phyloP scores from a whole-genome alignment of 108 stramenopile genomes.

The Mayamaea pseudoterrestris region DNA sequence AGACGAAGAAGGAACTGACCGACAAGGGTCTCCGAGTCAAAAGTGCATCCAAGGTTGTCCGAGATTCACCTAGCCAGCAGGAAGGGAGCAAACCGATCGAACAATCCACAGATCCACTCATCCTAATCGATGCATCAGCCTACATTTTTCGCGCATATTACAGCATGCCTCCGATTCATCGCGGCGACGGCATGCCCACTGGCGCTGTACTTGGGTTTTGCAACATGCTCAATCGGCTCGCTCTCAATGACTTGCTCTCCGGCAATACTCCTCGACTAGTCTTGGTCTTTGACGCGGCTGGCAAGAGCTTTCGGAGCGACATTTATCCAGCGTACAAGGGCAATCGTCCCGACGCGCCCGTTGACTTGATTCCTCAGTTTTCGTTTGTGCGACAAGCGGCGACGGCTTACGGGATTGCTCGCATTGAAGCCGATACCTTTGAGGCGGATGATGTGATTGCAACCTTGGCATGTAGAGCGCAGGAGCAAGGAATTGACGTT shows the following conservation, averaged over 20 bases:
- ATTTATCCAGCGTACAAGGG: conserved; percentile 77
- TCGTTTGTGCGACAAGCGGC: conserved; percentile 53
- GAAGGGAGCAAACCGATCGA: not conserved
- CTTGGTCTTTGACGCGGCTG: conserved; percentile 63
- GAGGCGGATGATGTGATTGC: conserved; percentile 93
- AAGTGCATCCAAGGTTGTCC: not conserved
- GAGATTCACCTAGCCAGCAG: not conserved
- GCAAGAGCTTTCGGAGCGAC: conserved; percentile 56
- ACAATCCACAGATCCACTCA: conserved; percentile 27
- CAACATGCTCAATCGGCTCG: conserved; percentile 70
- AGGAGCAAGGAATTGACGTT: conserved; percentile 47
- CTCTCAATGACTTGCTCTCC: conserved; percentile 34
- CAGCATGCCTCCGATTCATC: conserved; percentile 76
- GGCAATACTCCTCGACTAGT: conserved; percentile 69
- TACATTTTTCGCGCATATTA: conserved; percentile 80
- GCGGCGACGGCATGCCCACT: conserved; percentile 68
- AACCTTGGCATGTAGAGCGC: conserved; percentile 45
- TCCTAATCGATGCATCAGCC: conserved; percentile 76
- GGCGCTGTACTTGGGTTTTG: conserved; percentile 83
- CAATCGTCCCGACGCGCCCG: conserved; percentile 59
- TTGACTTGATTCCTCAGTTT: conserved; percentile 82
- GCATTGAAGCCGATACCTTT: conserved; percentile 60
- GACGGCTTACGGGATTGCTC: conserved; percentile 65
- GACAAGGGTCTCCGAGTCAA: conserved; percentile 2
- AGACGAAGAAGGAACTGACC: conserved; percentile 13